Conservation (phyloP, 495 filamentous ascomycete genomes). For the Daldinia concentrica region DNA sequence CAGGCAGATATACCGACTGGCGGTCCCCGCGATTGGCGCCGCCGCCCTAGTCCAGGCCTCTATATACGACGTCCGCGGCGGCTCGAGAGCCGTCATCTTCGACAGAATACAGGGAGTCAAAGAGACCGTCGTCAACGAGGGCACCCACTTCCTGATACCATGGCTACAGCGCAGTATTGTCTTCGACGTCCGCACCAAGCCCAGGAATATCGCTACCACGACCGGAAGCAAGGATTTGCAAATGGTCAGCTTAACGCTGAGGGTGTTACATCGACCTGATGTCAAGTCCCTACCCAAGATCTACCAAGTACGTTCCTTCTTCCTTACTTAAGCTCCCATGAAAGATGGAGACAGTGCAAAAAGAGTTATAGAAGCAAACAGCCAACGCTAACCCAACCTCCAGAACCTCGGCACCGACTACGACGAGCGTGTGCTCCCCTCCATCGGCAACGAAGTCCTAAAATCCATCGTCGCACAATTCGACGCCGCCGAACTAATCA, state of each 20-base stretch:
- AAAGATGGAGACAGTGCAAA: neutral
- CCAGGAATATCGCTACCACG: constrained; percentile 95
- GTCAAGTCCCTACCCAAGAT: constrained; percentile 93
- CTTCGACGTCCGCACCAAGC: constrained; percentile 98
- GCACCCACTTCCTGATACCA: constrained; percentile 95
- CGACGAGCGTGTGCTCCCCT: constrained; percentile 98
- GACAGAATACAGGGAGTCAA: constrained; percentile 92
- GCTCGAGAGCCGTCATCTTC: constrained; percentile 96
- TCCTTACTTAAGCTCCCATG: neutral
- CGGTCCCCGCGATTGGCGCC: constrained; percentile 74
- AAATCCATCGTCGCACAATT: constrained; percentile 99
- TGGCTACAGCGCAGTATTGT: constrained; percentile 96
- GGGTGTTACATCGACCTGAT: constrained; percentile 94
- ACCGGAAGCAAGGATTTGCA: constrained; percentile 99
- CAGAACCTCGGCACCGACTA: constrained; percentile 91
- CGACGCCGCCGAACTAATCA: constrained; percentile 99
- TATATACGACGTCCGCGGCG: constrained; percentile 97
- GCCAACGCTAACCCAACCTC: constrained; percentile 28
- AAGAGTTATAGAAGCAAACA: neutral
- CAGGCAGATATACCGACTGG: constrained; percentile 68
- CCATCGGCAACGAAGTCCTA: constrained; percentile 99
- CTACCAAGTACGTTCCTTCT: constrained; percentile 79
- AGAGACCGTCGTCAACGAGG: constrained; percentile 91
- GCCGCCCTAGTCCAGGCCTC: constrained; percentile 72
- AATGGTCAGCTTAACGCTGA: constrained; percentile 98